Base-by-base conservation (phyloP, 306 rosid genomes). In the Rosa multiflora region DNA sequence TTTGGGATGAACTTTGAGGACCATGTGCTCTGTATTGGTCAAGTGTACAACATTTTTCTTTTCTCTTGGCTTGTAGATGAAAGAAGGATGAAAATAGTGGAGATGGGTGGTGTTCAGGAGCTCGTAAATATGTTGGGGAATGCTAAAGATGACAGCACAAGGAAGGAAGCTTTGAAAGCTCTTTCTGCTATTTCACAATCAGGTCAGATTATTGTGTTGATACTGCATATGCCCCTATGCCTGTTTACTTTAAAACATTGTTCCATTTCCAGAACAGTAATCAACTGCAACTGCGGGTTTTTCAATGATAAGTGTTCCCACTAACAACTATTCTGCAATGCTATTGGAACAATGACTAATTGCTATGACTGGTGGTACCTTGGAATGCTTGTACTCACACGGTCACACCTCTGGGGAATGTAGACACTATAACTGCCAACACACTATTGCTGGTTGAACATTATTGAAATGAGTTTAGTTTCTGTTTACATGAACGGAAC, bases 101-200 rank as follows among this genome's bases (percentile, higher is more conserved):
- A 94, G 86, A 79, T 90, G 42, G 97, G 99, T 68, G 99, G 94
- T 40, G 92, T 73, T 68, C 61, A 84, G 78, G 89, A 79, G 85
- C 97, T 94, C 76, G 43, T 92, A 70, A 94, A 88, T 64, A 91
- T 94, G 99, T 76, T 94, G 67, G 90, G 82, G 83, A 88, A 73
- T 5, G 99, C 97, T 37, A 89, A 85, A 73, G 97, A 94, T n/a
- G 97, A 94, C 79, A 87, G 89, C n/a, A 94, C 99, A 42, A 89
- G 94, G 80, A 92, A 89, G 89, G 92, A 86, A 83, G 98, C 98
- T 43, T 78, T 92, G 88, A 89, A 85, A 15, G 96, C 98, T 58
- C 96, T 94, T 75, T 84, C 78, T 29, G 89, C 93, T 63, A 77
- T 94, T 76, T 94, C 97, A 52, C 79, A 66, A 15, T 92, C 98